Evolutionary conservation across 164 flowering plant species (phyloP), one percentile per base, ranked within the genome.

Genomic region (Aristolochia fimbriata): DNA sequence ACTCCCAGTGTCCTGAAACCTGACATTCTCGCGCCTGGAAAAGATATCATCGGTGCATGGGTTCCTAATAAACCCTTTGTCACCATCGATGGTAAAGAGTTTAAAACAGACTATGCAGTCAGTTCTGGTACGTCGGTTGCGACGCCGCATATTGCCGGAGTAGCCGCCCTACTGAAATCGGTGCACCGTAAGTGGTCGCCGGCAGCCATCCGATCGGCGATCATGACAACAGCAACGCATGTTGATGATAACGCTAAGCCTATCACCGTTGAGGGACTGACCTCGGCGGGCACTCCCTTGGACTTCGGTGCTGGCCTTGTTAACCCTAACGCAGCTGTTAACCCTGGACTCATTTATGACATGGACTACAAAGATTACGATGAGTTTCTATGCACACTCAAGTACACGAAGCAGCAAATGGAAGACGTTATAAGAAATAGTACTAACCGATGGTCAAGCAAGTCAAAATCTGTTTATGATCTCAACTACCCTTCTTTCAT

Each of bases 181-280:
- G 70, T 62, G n/a, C 70, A 79, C 61, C 54, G 6, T 30, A 70
- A 72, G 11, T 79, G 77, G 79, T 65, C 69, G 58, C 76, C 77
- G 11, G 79, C 70, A n/a, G 76, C 75, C 49, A 74, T 79, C 30
- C 64, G 70, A 17, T 78, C 78, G 24, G 77, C 75, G 1, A 65
- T 74, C 19, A 74, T 72, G 76, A 79, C 78, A 46, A 65, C 74
- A 1, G 74, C 71, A 10, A 47, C 24, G 13, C 23, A 60, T 16
- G 15, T 55, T 0, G 68, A 75, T 33, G 62, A 69, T 64, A 62
- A 64, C 21, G 2, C 22, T 17, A 22, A 22, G 21, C 21, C 46
- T 25, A 57, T 72, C 15, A 60, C 2, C 41, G 70, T 68, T 48
- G 30, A 60, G 51, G 46, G 20, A 33, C 51, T 43, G 0, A 55